These are phyloP conservation scores for Saksenaea oblongispora DNA, from an alignment of 371 early-diverging fungal genomes.

Conservation along the genomic window DNA sequence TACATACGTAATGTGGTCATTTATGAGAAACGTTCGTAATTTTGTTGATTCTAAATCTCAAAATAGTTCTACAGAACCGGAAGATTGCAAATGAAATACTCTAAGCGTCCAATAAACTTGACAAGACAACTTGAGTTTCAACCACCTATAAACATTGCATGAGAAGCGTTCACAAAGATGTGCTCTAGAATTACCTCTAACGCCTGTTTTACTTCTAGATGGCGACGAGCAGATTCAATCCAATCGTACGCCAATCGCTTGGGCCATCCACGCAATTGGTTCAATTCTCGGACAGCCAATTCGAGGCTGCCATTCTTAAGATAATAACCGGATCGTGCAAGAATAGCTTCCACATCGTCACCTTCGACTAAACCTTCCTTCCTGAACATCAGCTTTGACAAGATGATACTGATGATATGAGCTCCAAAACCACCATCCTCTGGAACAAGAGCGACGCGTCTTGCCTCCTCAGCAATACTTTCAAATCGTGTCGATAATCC, in stretches of 20 bases:
- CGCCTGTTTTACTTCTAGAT: constrained; percentile 87
- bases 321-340: constrained; percentile 76
- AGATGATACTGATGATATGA: constrained; percentile 67
- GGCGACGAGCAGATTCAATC: constrained; percentile 75
- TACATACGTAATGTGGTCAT: neutral
- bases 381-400: constrained; percentile 76
- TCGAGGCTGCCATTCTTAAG: constrained; percentile 79
- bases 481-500: constrained; percentile 77
- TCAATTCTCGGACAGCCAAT: constrained; percentile 83
- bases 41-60: neutral
- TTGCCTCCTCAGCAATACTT: constrained; percentile 62
- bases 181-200: constrained; percentile 51
- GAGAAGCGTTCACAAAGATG: constrained; percentile 1
- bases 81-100: neutral
- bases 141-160: constrained; percentile 11
- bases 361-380: constrained; percentile 86
- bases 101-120: constrained; percentile 26
- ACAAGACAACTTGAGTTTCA: constrained; percentile 19
- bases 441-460: constrained; percentile 82
- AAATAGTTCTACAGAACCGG: neutral
- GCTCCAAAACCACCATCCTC: constrained; percentile 82
- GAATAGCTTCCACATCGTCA: constrained; percentile 79
- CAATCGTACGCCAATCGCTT: constrained; percentile 85
- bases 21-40: neutral
- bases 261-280: constrained; percentile 91